These are phyloP conservation scores for Ceratocystis colombiana DNA, from an alignment of 2,329 filamentous ascomycete species.

Conservation along the genomic window DNA sequence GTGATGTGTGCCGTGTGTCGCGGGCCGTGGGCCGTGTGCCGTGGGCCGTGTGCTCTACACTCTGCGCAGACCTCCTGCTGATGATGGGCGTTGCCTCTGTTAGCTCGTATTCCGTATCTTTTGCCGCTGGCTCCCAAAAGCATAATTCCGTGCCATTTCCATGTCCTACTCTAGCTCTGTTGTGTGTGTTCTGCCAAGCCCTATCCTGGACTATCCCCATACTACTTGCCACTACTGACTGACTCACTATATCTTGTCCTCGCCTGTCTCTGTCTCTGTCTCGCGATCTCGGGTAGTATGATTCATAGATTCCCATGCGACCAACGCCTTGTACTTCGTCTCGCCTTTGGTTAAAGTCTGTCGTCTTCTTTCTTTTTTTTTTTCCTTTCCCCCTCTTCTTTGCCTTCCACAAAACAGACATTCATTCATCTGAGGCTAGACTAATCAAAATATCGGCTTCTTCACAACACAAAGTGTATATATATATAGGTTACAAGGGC, in stretches of 20 bases:
- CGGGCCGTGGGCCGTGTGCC: no score
- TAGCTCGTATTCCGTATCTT: background rate
- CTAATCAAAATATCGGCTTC: background rate
- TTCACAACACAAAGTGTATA: background rate
- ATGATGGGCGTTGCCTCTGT: background rate
- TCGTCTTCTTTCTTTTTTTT: background rate
- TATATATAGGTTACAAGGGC: no score
- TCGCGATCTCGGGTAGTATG: slow-evolving; percentile 7
- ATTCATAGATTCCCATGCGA: background rate
- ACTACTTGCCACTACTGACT: background rate
- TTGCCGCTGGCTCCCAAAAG: background rate
- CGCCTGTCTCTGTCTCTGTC: background rate
- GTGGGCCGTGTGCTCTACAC: no score
- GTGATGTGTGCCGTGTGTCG: no score
- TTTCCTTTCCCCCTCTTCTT: background rate
- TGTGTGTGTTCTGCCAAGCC: background rate
- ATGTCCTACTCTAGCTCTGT: background rate
- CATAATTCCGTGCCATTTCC: no score
- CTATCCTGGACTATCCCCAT: background rate
- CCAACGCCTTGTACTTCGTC: background rate
- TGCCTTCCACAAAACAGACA: background rate
- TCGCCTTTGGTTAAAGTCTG: background rate
- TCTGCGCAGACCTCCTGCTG: no score
- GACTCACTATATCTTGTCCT: background rate
- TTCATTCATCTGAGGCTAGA: background rate